A percentile compares a stretch with the other conserved stretches of the same genome.
Evolutionary conservation across 305 asterid genomes (phyloP).

Genomic region (Ruellia speciosa): DNA sequence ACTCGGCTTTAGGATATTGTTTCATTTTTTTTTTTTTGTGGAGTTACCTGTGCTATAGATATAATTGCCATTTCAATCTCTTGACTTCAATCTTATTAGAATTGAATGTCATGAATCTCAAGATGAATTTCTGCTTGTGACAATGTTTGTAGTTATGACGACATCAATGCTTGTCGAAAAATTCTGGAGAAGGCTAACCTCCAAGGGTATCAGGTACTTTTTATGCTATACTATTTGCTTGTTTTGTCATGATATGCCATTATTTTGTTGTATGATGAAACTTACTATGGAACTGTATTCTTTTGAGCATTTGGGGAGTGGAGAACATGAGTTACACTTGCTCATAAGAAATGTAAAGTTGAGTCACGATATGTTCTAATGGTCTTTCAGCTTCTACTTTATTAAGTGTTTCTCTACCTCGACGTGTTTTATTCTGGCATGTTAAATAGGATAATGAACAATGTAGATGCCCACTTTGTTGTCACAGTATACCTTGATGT

Average conservation of each 20-base stretch:
- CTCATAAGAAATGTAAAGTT: neutral
- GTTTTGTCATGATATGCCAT: constrained; percentile 1
- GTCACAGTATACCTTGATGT: no score
- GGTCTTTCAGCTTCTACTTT: neutral
- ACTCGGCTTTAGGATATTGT: no score
- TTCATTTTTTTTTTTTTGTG: no score
- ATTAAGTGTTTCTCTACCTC: no score
- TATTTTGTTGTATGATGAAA: neutral
- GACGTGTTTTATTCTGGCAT: no score
- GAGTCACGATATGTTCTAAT: neutral
- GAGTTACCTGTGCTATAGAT: no score
- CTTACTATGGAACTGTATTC: constrained; percentile 4
- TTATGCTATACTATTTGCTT: constrained; percentile 5
- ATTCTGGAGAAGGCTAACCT: constrained; percentile 56
- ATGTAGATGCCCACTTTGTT: no score
- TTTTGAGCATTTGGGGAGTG: neutral
- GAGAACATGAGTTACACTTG: neutral
- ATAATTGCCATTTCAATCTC: neutral
- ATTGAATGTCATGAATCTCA: neutral
- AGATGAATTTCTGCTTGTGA: constrained; percentile 11
- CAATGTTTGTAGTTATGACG: constrained; percentile 39
- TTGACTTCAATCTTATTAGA: constrained; percentile 1
- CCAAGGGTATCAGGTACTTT: constrained; percentile 76
- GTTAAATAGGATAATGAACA: no score
- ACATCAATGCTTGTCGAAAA: constrained; percentile 46